Base-by-base conservation (phyloP, 331 rosid species). In the Cucumis variabilis region DNA sequence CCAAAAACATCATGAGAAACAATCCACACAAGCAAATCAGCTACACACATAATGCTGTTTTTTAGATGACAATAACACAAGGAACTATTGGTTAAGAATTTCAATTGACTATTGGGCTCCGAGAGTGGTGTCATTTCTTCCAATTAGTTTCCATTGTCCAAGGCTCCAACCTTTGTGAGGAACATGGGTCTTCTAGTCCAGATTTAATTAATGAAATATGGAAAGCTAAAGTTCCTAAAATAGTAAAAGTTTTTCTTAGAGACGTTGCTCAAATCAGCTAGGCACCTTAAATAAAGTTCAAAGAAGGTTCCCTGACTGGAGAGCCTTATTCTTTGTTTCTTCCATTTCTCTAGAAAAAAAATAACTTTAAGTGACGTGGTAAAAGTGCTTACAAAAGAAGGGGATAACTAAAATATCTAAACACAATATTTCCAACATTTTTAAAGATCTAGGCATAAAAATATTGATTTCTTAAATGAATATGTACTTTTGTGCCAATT, bases 1-100 rank as follows among this genome's bases (percentile, higher is more conserved):
- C 75, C 72, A 78, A 62, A 88, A 50, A 79, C 82, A 88, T 62
- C 53, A 78, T 25, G 41, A 66, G 77, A 66, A 65, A 77, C 50
- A 82, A 81, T 63, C 58, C 23, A 82, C 30, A 82, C 69, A 33
- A 62, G 17, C 27, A 78, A 48, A 78, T 13, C 62, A 50, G 41
- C 41, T 78, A 78, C 28, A 75, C 24, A n/a, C 7, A 25, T 48
- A 41, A 78, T 78, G 66, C 30, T 53, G 24, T 53, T 50, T 37
- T 23, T 37, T 72, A 48, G n/a, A 73, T 46, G 58, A 44, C 24
- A 4, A 41, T 21, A 28, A 44, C 24, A 44, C 58, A 75, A 46
- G 82, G 60, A 75, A 75, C 58, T 62, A 11, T 16, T 21, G 11
- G 23, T 13, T 46, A 75, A 51, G 62, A 75, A 2, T 55, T 81